These are phyloP conservation scores for Venturiaceae sp. DNA, from an alignment of 2,329 filamentous ascomycete genomes.

Conservation along the genomic window DNA sequence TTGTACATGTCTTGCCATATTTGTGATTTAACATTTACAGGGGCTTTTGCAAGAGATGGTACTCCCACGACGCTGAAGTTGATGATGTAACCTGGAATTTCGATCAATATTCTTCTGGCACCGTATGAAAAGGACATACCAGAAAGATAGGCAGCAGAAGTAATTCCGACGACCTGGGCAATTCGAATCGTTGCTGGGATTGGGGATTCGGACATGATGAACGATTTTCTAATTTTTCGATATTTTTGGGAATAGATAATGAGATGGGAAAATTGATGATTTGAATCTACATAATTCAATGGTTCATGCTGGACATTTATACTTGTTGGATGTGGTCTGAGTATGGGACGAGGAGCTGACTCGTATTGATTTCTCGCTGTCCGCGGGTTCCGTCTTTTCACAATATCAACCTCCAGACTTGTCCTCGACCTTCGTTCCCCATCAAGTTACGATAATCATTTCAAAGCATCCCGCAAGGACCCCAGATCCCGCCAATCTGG, in stretches of 20 bases:
- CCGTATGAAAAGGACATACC: not conserved
- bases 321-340: not conserved
- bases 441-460: not conserved
- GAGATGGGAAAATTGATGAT: not conserved
- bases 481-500: too few relatives aligned
- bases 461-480: not conserved
- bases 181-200: not conserved
- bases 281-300: too few relatives aligned
- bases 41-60: not conserved
- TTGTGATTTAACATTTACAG: not conserved
- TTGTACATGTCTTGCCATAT: not conserved
- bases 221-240: not conserved
- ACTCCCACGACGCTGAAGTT: not conserved
- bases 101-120: not conserved
- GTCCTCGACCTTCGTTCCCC: not conserved
- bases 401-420: not conserved
- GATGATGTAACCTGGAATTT: not conserved
- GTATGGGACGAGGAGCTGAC: not conserved
- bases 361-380: not conserved
- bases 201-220: not conserved
- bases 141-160: conserved; percentile 3
- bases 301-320: too few relatives aligned
- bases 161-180: conserved; percentile 1
- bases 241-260: not conserved
- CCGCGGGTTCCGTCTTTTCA: not conserved